Evolutionary conservation across 768 basidiomycete species (phyloP).

Genomic region (Cyathus striatus): DNA sequence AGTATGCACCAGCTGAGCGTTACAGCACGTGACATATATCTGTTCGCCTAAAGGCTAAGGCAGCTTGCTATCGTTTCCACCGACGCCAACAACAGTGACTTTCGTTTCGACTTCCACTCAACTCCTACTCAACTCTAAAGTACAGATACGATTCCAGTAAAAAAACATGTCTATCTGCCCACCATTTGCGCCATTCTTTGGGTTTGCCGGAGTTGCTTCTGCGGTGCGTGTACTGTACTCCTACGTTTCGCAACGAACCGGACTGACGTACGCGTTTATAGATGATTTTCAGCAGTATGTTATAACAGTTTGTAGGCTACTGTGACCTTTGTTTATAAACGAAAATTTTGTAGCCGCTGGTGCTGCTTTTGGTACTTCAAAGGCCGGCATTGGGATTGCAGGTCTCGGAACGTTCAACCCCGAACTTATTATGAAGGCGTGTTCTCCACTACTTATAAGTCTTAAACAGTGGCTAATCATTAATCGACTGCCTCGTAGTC

Average conservation of each 20-base stretch:
- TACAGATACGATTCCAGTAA: not conserved
- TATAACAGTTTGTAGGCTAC: conserved; percentile 3
- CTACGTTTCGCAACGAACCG: not conserved
- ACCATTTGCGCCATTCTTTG: conserved; percentile 96
- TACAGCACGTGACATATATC: not conserved
- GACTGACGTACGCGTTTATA: conserved; percentile 23
- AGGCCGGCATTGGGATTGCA: conserved; percentile 95
- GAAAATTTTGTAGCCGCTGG: conserved; percentile 71
- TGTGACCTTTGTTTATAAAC: conserved; percentile 4
- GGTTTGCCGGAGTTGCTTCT: conserved; percentile 93
- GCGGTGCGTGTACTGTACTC: conserved; percentile 51
- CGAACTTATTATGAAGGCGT: conserved; percentile 97
- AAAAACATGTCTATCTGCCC: conserved; percentile 67
- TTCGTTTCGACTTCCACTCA: not conserved
- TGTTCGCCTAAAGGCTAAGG: too few relatives aligned
- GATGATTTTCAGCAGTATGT: conserved; percentile 97
- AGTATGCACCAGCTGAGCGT: too few relatives aligned
- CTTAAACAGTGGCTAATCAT: not conserved
- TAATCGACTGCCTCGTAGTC: conserved; percentile 47
- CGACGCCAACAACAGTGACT: too few relatives aligned
- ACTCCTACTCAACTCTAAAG: not conserved
- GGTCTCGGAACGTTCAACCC: conserved; percentile 92
- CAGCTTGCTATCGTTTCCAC: too few relatives aligned
- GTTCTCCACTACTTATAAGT: conserved; percentile 9
- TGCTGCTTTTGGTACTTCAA: conserved; percentile 94